These are phyloP conservation scores for Mucor irregularis DNA, from an alignment of 371 early-diverging fungal genomes.

Conservation along the genomic window DNA sequence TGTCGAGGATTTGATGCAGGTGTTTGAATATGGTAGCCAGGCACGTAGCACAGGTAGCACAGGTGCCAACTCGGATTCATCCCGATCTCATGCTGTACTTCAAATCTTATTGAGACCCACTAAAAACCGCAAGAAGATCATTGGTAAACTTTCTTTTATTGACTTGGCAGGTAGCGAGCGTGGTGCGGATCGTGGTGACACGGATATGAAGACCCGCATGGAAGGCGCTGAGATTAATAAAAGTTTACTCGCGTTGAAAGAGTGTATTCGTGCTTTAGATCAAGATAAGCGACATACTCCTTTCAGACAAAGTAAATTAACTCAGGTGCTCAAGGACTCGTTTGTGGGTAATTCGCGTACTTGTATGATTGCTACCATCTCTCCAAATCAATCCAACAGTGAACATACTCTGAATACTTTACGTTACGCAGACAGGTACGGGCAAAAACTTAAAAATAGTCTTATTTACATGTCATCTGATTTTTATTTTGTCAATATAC, in stretches of 20 bases:
- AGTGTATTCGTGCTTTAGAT: constrained; percentile 97
- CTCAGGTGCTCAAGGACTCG: constrained; percentile 96
- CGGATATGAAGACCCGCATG: constrained; percentile 89
- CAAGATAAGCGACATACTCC: constrained; percentile 95
- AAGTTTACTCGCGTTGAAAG: constrained; percentile 96
- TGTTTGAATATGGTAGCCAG: constrained; percentile 91
- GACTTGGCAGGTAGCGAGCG: constrained; percentile 95
- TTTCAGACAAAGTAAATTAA: constrained; percentile 97
- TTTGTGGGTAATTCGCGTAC: constrained; percentile 97
- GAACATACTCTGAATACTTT: constrained; percentile 99
- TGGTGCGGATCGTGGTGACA: constrained; percentile 94
- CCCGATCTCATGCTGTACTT: constrained; percentile 91
- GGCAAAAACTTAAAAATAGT: not conserved
- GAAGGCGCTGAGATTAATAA: constrained; percentile 99
- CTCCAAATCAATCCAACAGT: constrained; percentile 88
- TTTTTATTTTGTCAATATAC: not conserved
- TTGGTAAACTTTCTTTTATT: constrained; percentile 80
- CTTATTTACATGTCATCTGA: not conserved
- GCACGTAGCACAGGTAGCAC: constrained; percentile 90
- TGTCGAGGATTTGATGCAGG: constrained; percentile 85
- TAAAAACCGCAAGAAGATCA: constrained; percentile 51
- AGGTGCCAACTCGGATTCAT: constrained; percentile 78
- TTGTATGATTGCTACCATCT: constrained; percentile 98
- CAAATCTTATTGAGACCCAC: constrained; percentile 73
- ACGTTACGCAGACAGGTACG: constrained; percentile 94